Evolutionary conservation across 352 stramenopile genomes (phyloP).

Genomic region (Blastocystis sp.): DNA sequence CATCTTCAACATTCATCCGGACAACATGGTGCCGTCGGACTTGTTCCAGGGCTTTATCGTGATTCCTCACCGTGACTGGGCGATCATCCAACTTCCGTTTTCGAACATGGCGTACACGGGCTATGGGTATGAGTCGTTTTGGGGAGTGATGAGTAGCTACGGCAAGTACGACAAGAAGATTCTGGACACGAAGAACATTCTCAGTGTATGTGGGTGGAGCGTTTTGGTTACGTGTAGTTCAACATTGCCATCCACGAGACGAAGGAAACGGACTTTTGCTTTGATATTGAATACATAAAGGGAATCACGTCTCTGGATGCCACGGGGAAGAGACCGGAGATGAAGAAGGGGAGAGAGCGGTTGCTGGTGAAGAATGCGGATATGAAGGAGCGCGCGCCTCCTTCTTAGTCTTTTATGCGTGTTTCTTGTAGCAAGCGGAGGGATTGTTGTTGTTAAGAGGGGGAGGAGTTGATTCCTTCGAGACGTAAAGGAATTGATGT

Average conservation of each 20-base stretch:
- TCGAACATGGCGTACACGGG: slow-evolving; percentile 66
- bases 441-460: no score
- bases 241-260: slow-evolving; percentile 72
- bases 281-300: slow-evolving; percentile 73
- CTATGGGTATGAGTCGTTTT: slow-evolving; percentile 54
- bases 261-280: slow-evolving; percentile 71
- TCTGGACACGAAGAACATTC: slow-evolving; percentile 60
- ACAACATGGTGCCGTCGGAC: slow-evolving; percentile 69
- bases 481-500: no score
- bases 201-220: background rate
- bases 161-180: slow-evolving; percentile 71
- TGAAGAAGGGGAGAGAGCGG: slow-evolving; percentile 65
- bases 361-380: slow-evolving; percentile 44
- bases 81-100: slow-evolving; percentile 66
- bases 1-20: slow-evolving; percentile 73
- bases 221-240: slow-evolving; percentile 43
- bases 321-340: slow-evolving; percentile 53
- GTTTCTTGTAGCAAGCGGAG: slow-evolving; percentile 18
- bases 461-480: no score
- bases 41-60: slow-evolving; percentile 73
- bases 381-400: slow-evolving; percentile 39
- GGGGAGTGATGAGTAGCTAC: background rate
- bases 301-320: slow-evolving; percentile 56
- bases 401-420: slow-evolving; percentile 56
- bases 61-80: slow-evolving; percentile 70